Conservation (phyloP, 2,329 filamentous ascomycete genomes). For the Trichoderma atrobrunneum region DNA sequence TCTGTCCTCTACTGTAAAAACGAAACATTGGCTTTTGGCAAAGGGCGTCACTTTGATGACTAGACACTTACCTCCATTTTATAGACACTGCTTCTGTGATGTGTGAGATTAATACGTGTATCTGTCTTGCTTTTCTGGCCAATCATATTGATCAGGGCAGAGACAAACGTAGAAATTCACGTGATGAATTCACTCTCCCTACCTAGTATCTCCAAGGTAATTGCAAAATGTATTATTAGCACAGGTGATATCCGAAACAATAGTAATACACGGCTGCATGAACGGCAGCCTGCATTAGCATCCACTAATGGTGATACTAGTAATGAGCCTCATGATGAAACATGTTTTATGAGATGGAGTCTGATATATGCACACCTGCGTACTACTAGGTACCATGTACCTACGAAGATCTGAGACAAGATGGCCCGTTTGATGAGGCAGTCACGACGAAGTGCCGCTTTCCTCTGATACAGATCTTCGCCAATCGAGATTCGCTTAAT, state of each 20-base stretch:
- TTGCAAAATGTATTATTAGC: not conserved
- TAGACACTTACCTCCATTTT: not conserved
- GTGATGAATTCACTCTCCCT: not conserved
- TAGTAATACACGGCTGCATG: not conserved
- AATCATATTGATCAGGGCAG: not conserved
- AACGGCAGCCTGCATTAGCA: not conserved
- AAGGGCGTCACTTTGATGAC: not conserved
- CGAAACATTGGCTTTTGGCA: not conserved
- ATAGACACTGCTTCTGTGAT: not conserved
- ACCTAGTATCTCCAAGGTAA: not conserved
- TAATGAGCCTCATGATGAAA: not conserved
- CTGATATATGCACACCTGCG: not conserved
- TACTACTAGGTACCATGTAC: not conserved
- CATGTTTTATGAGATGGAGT: not conserved
- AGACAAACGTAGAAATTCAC: not conserved
- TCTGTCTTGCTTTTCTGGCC: not conserved
- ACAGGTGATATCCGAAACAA: not conserved
- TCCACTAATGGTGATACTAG: not conserved
- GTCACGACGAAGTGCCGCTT: not conserved
- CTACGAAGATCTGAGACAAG: not conserved
- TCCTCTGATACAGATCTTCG: not conserved
- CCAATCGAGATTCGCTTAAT: not conserved
- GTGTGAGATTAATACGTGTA: not conserved
- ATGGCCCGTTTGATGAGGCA: not conserved
- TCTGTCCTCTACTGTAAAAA: not conserved